These are phyloP conservation scores for Penicillium olsonii DNA, from an alignment of 2,329 filamentous ascomycete species.

Conservation along the genomic window DNA sequence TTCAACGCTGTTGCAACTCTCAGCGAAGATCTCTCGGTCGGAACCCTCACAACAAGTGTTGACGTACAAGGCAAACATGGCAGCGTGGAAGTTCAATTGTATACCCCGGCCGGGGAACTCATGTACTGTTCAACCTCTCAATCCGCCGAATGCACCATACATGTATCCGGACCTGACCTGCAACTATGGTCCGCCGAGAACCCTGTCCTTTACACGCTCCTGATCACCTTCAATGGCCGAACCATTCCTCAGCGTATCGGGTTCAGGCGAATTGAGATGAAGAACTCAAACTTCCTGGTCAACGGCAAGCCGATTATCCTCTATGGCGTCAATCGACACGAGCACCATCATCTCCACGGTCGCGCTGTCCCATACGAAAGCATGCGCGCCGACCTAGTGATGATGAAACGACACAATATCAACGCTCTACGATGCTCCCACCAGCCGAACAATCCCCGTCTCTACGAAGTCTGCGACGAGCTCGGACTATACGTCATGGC, in stretches of 20 bases:
- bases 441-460: conserved; percentile 58
- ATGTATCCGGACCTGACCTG: conserved; percentile 50
- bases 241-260: conserved; percentile 58
- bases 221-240: conserved; percentile 33
- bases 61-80: conserved; percentile 54
- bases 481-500: conserved; percentile 40
- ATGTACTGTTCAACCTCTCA: not conserved
- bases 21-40: conserved; percentile 1
- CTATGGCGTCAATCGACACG: conserved; percentile 68
- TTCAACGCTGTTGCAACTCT: conserved; percentile 52
- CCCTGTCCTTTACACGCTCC: conserved; percentile 61
- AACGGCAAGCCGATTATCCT: conserved; percentile 64
- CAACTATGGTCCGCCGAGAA: conserved; percentile 70
- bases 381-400: conserved; percentile 61
- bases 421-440: conserved; percentile 71
- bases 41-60: conserved; percentile 45
- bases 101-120: not conserved
- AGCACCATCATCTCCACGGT: conserved; percentile 66
- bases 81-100: conserved; percentile 34
- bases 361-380: conserved; percentile 65
- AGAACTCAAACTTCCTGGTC: conserved; percentile 59
- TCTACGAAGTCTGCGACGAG: conserved; percentile 38
- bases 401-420: conserved; percentile 72
- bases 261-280: conserved; percentile 61
- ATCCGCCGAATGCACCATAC: not conserved